Percentiles rank a stretch among this genome's conserved stretches.
Conservation (phyloP, 83 land plant species). For the Larix sibirica region DNA sequence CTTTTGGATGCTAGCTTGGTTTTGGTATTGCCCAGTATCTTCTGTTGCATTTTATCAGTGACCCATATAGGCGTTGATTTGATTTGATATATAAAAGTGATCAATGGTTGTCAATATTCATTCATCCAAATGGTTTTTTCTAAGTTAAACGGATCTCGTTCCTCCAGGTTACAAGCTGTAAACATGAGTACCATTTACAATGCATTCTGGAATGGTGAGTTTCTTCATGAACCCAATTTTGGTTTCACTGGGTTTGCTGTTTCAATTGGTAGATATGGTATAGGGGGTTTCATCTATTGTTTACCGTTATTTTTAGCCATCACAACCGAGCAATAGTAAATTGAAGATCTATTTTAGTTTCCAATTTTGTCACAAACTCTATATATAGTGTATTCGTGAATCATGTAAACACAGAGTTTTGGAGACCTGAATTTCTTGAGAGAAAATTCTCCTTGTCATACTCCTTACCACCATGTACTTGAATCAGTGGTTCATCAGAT, state of each 20-base stretch:
- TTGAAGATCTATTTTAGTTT: no score
- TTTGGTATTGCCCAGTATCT: background rate
- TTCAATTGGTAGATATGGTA: background rate
- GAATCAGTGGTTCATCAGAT: background rate
- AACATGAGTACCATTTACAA: slow-evolving; percentile 94
- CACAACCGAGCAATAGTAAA: no score
- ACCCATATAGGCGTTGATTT: background rate
- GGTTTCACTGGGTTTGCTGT: background rate
- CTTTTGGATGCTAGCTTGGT: background rate
- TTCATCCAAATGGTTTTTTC: background rate
- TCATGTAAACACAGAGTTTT: no score
- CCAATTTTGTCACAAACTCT: no score
- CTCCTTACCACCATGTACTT: background rate
- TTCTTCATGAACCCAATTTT: background rate
- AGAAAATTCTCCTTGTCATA: no score
- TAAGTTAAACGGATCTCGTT: background rate
- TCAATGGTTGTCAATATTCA: background rate
- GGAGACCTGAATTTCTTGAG: no score
- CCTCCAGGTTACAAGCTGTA: slow-evolving; percentile 84
- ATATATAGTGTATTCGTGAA: no score
- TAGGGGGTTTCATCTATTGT: background rate
- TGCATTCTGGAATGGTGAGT: slow-evolving; percentile 95
- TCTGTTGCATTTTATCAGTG: background rate
- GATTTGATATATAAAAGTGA: background rate
- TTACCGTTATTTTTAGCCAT: background rate